Percentiles rank a stretch among this genome's conserved stretches.
Conservation (phyloP, 768 basidiomycete genomes). For the Termitomyces bulborhizus region DNA sequence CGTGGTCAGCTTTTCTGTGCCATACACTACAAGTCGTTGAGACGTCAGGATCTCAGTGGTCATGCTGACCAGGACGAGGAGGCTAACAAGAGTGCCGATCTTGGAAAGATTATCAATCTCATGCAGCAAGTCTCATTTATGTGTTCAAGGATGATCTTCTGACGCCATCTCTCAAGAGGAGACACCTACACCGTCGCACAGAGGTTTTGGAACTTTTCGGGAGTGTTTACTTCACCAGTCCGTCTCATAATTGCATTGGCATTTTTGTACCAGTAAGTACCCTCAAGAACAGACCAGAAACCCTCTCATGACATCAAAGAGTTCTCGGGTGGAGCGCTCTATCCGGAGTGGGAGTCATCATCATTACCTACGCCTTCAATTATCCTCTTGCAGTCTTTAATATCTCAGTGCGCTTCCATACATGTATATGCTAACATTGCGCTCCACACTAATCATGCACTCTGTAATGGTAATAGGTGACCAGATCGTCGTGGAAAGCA, state of each 20-base stretch:
- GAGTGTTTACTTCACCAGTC: constrained; percentile 55
- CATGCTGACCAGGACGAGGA: constrained; percentile 31
- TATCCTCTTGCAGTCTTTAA: constrained; percentile 64
- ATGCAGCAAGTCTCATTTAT: constrained; percentile 48
- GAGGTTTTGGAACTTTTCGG: constrained; percentile 69
- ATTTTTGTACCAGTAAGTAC: constrained; percentile 65
- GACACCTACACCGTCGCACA: constrained; percentile 67
- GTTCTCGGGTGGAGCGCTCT: constrained; percentile 76
- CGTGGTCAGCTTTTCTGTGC: constrained; percentile 67
- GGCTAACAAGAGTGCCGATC: constrained; percentile 40
- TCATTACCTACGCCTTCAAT: constrained; percentile 57
- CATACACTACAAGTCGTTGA: constrained; percentile 64
- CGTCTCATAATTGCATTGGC: constrained; percentile 59
- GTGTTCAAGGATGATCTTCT: background rate
- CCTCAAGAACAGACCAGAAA: background rate
- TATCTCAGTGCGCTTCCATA: constrained; percentile 40
- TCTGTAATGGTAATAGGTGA: constrained; percentile 33
- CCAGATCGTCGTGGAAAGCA: constrained; percentile 52
- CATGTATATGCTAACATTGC: background rate
- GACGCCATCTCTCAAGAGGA: constrained; percentile 34
- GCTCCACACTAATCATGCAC: background rate
- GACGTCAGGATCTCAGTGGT: constrained; percentile 50
- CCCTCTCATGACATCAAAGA: constrained; percentile 24
- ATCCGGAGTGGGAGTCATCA: constrained; percentile 60
- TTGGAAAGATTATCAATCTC: constrained; percentile 69